Conservation (phyloP, 163 green algal genomes). For the Volvox carteri region DNA sequence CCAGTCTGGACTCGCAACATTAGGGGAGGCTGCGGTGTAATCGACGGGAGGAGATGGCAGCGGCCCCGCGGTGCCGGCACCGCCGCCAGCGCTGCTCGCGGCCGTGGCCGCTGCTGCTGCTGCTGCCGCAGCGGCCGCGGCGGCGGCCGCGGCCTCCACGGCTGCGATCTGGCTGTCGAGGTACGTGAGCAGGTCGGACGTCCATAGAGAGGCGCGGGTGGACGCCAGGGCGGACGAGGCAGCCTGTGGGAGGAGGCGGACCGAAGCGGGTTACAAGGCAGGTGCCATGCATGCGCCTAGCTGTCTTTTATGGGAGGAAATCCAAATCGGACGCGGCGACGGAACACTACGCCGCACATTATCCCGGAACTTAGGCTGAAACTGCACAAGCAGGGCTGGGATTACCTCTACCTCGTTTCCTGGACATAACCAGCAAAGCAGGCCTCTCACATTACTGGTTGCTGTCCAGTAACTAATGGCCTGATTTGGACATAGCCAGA, state of each 20-base stretch:
- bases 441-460: too few relatives aligned
- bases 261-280: too few relatives aligned
- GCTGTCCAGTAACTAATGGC: too few relatives aligned
- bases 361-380: too few relatives aligned
- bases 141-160: slow-evolving; percentile 4
- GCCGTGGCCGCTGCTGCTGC: neutral
- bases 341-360: too few relatives aligned
- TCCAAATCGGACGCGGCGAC: too few relatives aligned
- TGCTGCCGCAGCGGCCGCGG: neutral
- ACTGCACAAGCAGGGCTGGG: too few relatives aligned
- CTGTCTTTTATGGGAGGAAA: too few relatives aligned
- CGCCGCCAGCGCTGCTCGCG: neutral
- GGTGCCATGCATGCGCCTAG: too few relatives aligned
- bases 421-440: too few relatives aligned
- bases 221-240: slow-evolving; percentile 6
- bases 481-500: too few relatives aligned
- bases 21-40: neutral
- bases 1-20: slow-evolving; percentile 40
- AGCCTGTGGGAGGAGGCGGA: neutral
- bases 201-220: slow-evolving; percentile 19
- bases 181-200: slow-evolving; percentile 12
- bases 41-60: neutral
- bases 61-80: neutral
- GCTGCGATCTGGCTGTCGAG: slow-evolving; percentile 30
- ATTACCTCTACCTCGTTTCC: too few relatives aligned